phyloP scores from a whole-genome alignment of 2,329 filamentous ascomycete species.

The Arthrobotrys megalospora region DNA sequence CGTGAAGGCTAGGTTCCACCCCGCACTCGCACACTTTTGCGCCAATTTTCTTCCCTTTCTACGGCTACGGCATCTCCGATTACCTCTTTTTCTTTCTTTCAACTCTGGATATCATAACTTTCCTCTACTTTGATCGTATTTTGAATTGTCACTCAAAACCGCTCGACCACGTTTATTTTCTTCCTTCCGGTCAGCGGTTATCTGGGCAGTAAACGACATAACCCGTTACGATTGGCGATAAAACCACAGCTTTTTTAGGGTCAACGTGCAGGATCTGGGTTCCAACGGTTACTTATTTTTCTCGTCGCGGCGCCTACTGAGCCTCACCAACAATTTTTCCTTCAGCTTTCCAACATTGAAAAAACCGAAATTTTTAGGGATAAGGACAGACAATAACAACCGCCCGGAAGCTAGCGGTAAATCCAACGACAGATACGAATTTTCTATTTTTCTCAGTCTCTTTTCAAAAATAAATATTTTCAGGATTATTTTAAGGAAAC shows the following conservation, averaged over 20 bases:
- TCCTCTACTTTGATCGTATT: constrained; percentile 20
- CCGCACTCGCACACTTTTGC: constrained; percentile 57
- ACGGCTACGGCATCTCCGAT: constrained; percentile 43
- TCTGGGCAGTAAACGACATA: constrained; percentile 3
- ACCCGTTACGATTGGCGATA: constrained; percentile 51
- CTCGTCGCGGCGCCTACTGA: constrained; percentile 42
- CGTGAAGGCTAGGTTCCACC: constrained; percentile 42
- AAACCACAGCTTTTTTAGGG: constrained; percentile 29
- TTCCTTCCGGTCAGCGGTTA: not conserved
- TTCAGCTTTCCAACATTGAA: constrained; percentile 14
- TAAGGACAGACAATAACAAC: constrained; percentile 14
- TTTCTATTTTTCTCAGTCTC: not conserved
- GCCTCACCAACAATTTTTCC: constrained; percentile 14
- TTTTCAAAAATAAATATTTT: constrained; percentile 16
- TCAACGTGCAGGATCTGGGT: constrained; percentile 53
- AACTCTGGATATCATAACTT: constrained; percentile 10
- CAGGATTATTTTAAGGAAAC: constrained; percentile 26
- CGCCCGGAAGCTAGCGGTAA: constrained; percentile 55
- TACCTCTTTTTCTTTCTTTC: constrained; percentile 16
- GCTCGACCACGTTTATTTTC: constrained; percentile 32
- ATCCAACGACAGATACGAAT: constrained; percentile 23
- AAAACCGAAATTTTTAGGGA: constrained; percentile 33
- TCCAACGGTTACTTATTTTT: constrained; percentile 25
- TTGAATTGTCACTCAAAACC: constrained; percentile 30
- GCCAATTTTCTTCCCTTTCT: constrained; percentile 39